phyloP scores from a whole-genome alignment of 2,329 filamentous ascomycete species.

The Capronia epimyces region DNA sequence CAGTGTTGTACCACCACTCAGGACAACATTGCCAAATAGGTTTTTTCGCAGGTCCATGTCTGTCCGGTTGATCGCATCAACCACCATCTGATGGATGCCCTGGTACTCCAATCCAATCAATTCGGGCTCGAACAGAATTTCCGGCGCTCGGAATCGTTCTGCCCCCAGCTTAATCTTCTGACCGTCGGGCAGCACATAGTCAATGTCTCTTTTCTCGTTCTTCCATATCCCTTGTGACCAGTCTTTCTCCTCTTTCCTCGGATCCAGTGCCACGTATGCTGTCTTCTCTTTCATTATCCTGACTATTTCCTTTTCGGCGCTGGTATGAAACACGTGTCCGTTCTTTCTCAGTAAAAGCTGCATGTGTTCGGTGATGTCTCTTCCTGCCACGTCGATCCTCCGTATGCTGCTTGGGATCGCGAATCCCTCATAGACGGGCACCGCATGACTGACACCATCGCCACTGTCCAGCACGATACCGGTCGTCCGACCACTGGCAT shows the following conservation, averaged over 20 bases:
- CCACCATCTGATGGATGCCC: constrained; percentile 94
- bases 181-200: constrained; percentile 88
- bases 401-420: constrained; percentile 93
- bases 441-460: constrained; percentile 93
- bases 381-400: constrained; percentile 89
- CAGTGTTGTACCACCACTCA: constrained; percentile 91
- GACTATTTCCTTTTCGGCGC: constrained; percentile 98
- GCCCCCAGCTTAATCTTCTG: constrained; percentile 91
- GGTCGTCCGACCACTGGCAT: constrained; percentile 91
- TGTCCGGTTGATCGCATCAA: constrained; percentile 89
- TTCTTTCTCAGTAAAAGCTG: constrained; percentile 86
- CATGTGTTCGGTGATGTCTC: constrained; percentile 93
- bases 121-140: constrained; percentile 96
- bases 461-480: constrained; percentile 93
- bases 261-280: constrained; percentile 84
- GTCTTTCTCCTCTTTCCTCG: constrained; percentile 92
- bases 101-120: constrained; percentile 96
- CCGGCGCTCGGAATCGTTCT: constrained; percentile 90
- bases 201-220: constrained; percentile 69
- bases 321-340: constrained; percentile 93
- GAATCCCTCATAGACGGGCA: constrained; percentile 96
- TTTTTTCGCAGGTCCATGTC: constrained; percentile 93
- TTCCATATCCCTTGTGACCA: constrained; percentile 67
- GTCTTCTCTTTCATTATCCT: constrained; percentile 93
- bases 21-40: constrained; percentile 92